Evolutionary conservation across 1,284 basidiomycete genomes (phyloP).

Genomic region (Meripilus lineatus): DNA sequence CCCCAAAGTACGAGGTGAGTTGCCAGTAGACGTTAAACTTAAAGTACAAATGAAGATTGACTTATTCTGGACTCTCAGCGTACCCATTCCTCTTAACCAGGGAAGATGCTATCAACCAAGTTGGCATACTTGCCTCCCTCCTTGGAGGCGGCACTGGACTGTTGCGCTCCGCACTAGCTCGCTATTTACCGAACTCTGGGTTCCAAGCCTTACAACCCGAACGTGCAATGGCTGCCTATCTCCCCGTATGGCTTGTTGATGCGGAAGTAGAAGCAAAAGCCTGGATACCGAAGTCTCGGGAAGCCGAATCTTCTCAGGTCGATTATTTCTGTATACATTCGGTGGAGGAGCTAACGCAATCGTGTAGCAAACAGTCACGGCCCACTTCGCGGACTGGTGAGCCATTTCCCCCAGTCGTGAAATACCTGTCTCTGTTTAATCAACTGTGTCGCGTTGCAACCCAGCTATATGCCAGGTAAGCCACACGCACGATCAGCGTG

Average conservation of each 20-base stretch:
- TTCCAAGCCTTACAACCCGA: slow-evolving; percentile 25
- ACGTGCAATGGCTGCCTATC: slow-evolving; percentile 43
- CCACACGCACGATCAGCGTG: background rate
- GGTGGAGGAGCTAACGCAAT: slow-evolving; percentile 3
- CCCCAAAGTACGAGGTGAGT: slow-evolving; percentile 42
- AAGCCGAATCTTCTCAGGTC: slow-evolving; percentile 13
- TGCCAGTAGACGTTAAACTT: background rate
- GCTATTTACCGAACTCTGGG: slow-evolving; percentile 23
- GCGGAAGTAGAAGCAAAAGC: slow-evolving; percentile 39
- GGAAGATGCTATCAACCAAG: slow-evolving; percentile 28
- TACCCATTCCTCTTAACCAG: slow-evolving; percentile 33
- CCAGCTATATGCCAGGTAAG: slow-evolving; percentile 3
- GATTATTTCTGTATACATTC: background rate
- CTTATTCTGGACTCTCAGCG: slow-evolving; percentile 22
- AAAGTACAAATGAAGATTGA: background rate
- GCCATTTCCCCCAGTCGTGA: too few relatives aligned
- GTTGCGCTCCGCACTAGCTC: slow-evolving; percentile 18
- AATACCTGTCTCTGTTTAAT: too few relatives aligned
- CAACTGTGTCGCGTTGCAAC: too few relatives aligned
- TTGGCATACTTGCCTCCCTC: slow-evolving; percentile 17
- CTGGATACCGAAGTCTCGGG: slow-evolving; percentile 16
- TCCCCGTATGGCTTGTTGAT: slow-evolving; percentile 59
- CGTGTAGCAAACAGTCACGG: slow-evolving; percentile 8
- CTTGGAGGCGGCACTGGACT: slow-evolving; percentile 17
- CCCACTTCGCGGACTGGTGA: too few relatives aligned